Percentiles rank a stretch among this genome's conserved stretches.
phyloP scores from a whole-genome alignment of 1,284 basidiomycete species.

The Cystobasidium slooffiae region DNA sequence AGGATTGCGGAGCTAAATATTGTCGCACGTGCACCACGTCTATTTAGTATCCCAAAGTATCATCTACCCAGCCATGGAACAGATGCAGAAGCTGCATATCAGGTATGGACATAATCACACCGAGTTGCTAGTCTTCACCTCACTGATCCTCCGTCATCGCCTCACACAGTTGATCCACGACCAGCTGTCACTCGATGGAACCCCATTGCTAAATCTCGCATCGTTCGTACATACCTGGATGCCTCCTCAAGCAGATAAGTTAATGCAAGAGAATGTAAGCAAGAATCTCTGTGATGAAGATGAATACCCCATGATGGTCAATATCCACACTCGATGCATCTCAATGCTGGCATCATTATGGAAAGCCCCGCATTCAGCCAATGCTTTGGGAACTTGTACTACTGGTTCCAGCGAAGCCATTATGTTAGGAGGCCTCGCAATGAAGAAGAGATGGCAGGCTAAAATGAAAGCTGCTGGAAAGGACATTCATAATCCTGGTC shows the following conservation, averaged over 20 bases:
- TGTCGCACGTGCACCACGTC: neutral
- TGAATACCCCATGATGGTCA: conserved; percentile 79
- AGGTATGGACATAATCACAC: conserved; percentile 43
- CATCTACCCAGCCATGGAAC: conserved; percentile 58
- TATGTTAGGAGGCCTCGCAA: conserved; percentile 85
- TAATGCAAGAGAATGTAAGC: conserved; percentile 77
- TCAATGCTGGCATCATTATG: conserved; percentile 90
- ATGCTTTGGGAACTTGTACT: conserved; percentile 87
- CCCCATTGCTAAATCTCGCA: conserved; percentile 77
- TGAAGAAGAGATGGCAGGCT: conserved; percentile 93
- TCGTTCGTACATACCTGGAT: conserved; percentile 58
- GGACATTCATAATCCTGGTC: conserved; percentile 78
- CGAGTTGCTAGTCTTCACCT: neutral
- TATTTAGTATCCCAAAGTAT: conserved; percentile 56
- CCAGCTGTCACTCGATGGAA: conserved; percentile 79
- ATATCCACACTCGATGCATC: conserved; percentile 78
- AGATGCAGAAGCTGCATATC: conserved; percentile 57
- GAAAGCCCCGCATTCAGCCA: conserved; percentile 75
- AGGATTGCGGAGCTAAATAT: neutral
- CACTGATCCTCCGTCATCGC: neutral
- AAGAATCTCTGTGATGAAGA: conserved; percentile 87
- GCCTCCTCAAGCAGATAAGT: conserved; percentile 64
- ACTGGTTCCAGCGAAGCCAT: conserved; percentile 82
- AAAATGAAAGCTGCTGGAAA: conserved; percentile 84
- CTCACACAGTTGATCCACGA: conserved; percentile 74